These are phyloP conservation scores for Drechslerella dactyloides DNA, from an alignment of 2,329 filamentous ascomycete genomes.

Conservation along the genomic window DNA sequence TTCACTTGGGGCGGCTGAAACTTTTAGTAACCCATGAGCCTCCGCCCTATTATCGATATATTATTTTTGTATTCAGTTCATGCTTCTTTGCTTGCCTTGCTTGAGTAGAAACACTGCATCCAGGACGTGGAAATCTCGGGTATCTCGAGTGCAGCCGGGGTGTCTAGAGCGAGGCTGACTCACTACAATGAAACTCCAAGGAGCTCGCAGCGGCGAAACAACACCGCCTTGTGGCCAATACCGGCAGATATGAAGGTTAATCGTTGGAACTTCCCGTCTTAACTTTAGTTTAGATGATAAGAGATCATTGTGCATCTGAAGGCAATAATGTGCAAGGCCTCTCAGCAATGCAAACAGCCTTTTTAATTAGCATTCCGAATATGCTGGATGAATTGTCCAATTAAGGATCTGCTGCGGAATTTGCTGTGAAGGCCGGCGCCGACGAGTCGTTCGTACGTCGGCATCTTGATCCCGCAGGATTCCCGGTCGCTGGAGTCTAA, in stretches of 20 bases:
- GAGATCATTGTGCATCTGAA: too few relatives aligned
- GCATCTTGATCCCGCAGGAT: slow-evolving; percentile 25
- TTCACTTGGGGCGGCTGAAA: background rate
- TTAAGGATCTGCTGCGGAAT: background rate
- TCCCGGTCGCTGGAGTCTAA: slow-evolving; percentile 21
- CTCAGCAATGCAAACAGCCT: too few relatives aligned
- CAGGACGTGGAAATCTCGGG: background rate
- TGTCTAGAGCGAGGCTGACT: slow-evolving; percentile 4
- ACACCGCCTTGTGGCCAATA: background rate
- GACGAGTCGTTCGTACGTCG: background rate
- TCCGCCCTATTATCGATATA: background rate
- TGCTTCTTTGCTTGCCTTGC: background rate
- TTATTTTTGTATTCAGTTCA: background rate
- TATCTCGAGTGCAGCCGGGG: too few relatives aligned
- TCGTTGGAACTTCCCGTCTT: too few relatives aligned
- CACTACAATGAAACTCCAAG: background rate
- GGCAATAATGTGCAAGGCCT: too few relatives aligned
- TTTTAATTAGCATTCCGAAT: too few relatives aligned
- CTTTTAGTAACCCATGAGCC: background rate
- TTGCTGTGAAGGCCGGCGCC: too few relatives aligned
- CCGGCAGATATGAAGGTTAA: background rate
- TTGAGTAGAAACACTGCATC: background rate
- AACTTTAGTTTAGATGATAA: too few relatives aligned
- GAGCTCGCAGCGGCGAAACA: background rate
- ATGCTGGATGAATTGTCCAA: background rate